Conservation (phyloP, 2,329 filamentous ascomycete genomes). For the Stagonosporopsis rhizophila region DNA sequence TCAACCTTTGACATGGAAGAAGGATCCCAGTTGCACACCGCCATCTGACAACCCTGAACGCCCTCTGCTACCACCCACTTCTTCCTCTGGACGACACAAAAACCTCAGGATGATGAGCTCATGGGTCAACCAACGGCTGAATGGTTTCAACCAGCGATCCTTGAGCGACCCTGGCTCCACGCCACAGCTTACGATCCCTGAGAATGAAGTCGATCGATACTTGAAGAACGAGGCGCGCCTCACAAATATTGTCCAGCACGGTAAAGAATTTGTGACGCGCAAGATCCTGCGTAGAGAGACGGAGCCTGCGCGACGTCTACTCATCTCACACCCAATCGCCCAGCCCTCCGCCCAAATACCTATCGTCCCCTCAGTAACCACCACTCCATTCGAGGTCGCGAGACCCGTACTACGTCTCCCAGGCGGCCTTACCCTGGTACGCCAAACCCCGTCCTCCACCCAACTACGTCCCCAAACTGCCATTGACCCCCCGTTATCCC, state of each 20-base stretch:
- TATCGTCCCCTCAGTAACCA: not conserved
- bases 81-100: not conserved
- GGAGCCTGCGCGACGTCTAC: not conserved
- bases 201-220: not conserved
- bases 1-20: constrained; percentile 32
- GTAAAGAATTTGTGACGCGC: constrained; percentile 5
- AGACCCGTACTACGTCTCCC: constrained; percentile 33
- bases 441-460: constrained; percentile 11
- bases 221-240: not conserved
- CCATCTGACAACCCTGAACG: not conserved
- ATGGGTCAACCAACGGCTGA: constrained; percentile 9
- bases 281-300: constrained; percentile 3
- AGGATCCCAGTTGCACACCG: constrained; percentile 9
- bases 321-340: not conserved
- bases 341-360: not conserved
- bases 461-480: not conserved
- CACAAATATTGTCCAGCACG: constrained; percentile 2
- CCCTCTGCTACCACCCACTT: not conserved
- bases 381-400: constrained; percentile 14
- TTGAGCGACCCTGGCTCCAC: not conserved
- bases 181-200: not conserved
- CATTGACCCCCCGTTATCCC: not conserved
- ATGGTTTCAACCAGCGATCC: not conserved
- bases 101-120: constrained; percentile 13
- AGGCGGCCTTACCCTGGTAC: constrained; percentile 31